phyloP scores from a whole-genome alignment of 768 basidiomycete genomes.

The Astraeus odoratus region DNA sequence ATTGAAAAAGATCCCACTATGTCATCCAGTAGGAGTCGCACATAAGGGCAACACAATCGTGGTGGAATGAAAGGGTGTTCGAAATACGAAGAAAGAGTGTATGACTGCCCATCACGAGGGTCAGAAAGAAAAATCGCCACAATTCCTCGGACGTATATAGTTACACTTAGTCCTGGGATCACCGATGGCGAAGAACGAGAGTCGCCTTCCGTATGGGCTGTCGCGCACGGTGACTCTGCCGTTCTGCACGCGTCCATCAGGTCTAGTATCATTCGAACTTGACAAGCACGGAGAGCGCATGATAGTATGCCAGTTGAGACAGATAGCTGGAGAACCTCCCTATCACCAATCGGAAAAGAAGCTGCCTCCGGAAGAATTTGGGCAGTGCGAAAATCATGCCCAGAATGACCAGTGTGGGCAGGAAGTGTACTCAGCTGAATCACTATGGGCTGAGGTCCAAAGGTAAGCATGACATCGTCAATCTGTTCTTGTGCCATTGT shows the following conservation, averaged over 20 bases:
- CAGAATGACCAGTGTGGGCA: conserved; percentile 13
- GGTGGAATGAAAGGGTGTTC: conserved; percentile 55
- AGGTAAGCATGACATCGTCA: conserved; percentile 50
- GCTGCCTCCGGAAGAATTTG: conserved; percentile 4
- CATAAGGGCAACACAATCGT: conserved; percentile 38
- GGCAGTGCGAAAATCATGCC: conserved; percentile 1
- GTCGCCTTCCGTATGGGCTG: conserved; percentile 3
- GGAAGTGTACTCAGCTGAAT: conserved; percentile 47
- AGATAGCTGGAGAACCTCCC: conserved; percentile 34
- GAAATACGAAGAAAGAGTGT: conserved; percentile 39
- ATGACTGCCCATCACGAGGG: conserved; percentile 2
- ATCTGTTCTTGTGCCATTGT: conserved; percentile 3
- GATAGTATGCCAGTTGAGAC: conserved; percentile 46
- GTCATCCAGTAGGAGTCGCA: conserved; percentile 46
- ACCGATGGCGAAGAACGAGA: conserved; percentile 13
- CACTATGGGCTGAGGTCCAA: conserved; percentile 56
- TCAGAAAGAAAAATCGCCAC: conserved; percentile 42
- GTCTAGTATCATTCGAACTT: conserved; percentile 44
- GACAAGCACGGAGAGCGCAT: conserved; percentile 49
- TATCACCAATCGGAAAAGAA: conserved; percentile 4
- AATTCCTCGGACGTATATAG: conserved; percentile 36
- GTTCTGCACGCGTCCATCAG: conserved; percentile 29
- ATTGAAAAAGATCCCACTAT: conserved; percentile 16
- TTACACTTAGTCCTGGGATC: conserved; percentile 27
- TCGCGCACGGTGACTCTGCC: conserved; percentile 14